A percentile compares a stretch with the other conserved stretches of the same genome.
Conservation (phyloP, 495 filamentous ascomycete genomes). For the Talaromyces adpressus region DNA sequence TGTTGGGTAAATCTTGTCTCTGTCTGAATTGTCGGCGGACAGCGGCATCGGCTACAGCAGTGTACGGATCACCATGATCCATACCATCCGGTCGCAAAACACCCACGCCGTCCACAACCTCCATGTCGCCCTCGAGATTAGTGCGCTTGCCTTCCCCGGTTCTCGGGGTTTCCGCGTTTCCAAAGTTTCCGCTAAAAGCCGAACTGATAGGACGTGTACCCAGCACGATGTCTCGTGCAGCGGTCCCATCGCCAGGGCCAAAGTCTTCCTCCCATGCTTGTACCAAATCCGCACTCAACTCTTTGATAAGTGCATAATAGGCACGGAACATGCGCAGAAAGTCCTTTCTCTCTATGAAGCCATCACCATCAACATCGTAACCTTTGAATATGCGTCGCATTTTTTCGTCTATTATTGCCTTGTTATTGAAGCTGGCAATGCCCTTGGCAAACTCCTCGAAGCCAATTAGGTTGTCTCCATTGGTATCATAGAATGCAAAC, state of each 20-base stretch:
- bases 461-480: constrained; percentile 82
- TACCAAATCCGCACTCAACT: constrained; percentile 78
- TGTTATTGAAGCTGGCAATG: constrained; percentile 73
- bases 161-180: constrained; percentile 48
- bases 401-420: constrained; percentile 53
- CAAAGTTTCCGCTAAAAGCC: constrained; percentile 61
- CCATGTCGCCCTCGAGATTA: constrained; percentile 52
- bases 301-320: constrained; percentile 78
- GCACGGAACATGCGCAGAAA: constrained; percentile 88
- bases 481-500: constrained; percentile 93
- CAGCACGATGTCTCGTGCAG: constrained; percentile 61
- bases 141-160: constrained; percentile 57
- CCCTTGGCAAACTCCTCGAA: constrained; percentile 87
- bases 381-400: constrained; percentile 73
- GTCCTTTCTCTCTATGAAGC: constrained; percentile 79
- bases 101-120: constrained; percentile 48
- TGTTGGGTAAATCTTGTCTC: neutral
- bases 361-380: constrained; percentile 88
- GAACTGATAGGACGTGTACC: constrained; percentile 73
- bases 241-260: constrained; percentile 50
- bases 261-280: constrained; percentile 75
- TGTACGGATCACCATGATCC: constrained; percentile 42
- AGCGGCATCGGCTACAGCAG: constrained; percentile 39
- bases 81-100: constrained; percentile 37
- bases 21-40: constrained; percentile 35